A percentile compares a stretch with the other conserved stretches of the same genome.
These are phyloP conservation scores for Gnetum montanum DNA, from an alignment of 75 land plant species.

Conservation along the genomic window DNA sequence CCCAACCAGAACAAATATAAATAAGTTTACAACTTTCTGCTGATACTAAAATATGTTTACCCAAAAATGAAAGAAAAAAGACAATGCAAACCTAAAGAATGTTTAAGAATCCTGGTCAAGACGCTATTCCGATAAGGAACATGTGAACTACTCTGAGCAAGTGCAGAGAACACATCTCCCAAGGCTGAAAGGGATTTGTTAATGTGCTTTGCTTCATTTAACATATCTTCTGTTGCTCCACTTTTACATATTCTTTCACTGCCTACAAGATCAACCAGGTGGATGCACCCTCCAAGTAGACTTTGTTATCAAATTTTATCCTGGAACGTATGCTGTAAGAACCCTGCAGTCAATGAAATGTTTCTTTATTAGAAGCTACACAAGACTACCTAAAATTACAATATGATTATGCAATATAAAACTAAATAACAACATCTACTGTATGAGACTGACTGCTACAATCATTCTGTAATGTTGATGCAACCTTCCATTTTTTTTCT, in stretches of 20 bases:
- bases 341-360: slow-evolving; percentile 38
- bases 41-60: not conserved
- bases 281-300: slow-evolving; percentile 71
- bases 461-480: slow-evolving; percentile 77
- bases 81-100: slow-evolving; percentile 52
- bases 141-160: slow-evolving; percentile 68
- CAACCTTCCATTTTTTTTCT: slow-evolving; percentile 55
- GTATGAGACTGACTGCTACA: slow-evolving; percentile 82
- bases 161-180: slow-evolving; percentile 78
- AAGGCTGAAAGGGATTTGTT: slow-evolving; percentile 81
- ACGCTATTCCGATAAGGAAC: slow-evolving; percentile 83
- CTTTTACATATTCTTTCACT: slow-evolving; percentile 84
- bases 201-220: slow-evolving; percentile 85
- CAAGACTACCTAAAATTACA: not conserved
- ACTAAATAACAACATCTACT: slow-evolving; percentile 20
- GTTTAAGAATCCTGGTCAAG: slow-evolving; percentile 75
- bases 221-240: slow-evolving; percentile 77
- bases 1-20: slow-evolving; percentile 29
- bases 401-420: not conserved
- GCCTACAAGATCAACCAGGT: slow-evolving; percentile 91
- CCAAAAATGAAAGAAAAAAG: not conserved
- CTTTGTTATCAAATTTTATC: slow-evolving; percentile 52
- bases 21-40: not conserved
- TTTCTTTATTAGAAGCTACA: not conserved
- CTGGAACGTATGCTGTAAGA: slow-evolving; percentile 77